Percentiles rank a stretch among this genome's conserved stretches.
phyloP scores from a whole-genome alignment of 2,329 filamentous ascomycete species.

The Penicillium sp. region DNA sequence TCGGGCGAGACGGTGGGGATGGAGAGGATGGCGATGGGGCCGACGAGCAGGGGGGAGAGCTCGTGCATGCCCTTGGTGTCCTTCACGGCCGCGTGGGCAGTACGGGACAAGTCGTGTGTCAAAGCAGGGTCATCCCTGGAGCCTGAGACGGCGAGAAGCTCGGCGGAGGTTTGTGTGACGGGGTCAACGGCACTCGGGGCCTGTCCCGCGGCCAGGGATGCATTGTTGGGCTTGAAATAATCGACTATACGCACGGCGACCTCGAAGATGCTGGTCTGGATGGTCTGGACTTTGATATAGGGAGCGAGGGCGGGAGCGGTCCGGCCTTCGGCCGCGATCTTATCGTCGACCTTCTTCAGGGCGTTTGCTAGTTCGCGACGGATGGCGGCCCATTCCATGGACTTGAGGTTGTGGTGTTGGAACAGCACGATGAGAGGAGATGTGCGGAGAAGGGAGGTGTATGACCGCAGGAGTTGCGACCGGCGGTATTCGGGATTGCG shows the following conservation, averaged over 20 bases:
- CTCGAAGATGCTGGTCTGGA: slow-evolving; percentile 87
- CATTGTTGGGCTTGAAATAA: slow-evolving; percentile 65
- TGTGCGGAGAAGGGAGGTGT: slow-evolving; percentile 84
- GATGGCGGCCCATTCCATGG: slow-evolving; percentile 73
- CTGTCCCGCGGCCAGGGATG: slow-evolving; percentile 21
- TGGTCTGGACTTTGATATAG: slow-evolving; percentile 73
- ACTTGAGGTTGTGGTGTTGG: slow-evolving; percentile 75
- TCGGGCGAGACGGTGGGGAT: slow-evolving; percentile 82
- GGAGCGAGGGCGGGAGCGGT: slow-evolving; percentile 53
- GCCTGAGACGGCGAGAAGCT: slow-evolving; percentile 27
- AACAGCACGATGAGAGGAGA: slow-evolving; percentile 85
- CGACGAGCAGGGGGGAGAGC: slow-evolving; percentile 75
- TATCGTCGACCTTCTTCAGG: slow-evolving; percentile 65
- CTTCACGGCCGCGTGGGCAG: slow-evolving; percentile 54
- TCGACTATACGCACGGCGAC: slow-evolving; percentile 83
- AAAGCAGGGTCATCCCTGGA: slow-evolving; percentile 44
- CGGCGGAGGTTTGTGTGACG: slow-evolving; percentile 35
- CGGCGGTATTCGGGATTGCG: slow-evolving; percentile 85
- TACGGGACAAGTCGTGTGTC: slow-evolving; percentile 62
- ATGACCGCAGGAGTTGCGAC: slow-evolving; percentile 82
- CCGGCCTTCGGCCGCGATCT: slow-evolving; percentile 61
- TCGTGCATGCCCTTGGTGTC: slow-evolving; percentile 57
- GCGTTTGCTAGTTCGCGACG: slow-evolving; percentile 67
- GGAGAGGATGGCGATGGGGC: slow-evolving; percentile 76
- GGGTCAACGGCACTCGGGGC: slow-evolving; percentile 29